Evolutionary conservation across 768 basidiomycete genomes (phyloP).

Genomic region (Solioccasus polychromus): DNA sequence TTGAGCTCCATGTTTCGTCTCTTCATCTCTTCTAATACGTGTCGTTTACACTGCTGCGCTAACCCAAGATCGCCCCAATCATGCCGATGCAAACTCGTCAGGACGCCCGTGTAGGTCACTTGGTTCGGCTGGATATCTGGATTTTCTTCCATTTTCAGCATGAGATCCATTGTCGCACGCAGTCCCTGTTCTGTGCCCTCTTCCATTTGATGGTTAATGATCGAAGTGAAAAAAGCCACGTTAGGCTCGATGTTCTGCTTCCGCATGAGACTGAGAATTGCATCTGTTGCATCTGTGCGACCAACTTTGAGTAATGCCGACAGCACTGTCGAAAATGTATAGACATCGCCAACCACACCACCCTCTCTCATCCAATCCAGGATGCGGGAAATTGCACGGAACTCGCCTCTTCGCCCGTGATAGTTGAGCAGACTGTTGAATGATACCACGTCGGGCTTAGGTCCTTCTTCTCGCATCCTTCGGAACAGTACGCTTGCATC

Average conservation of each 20-base stretch:
- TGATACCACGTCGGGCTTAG: conserved; percentile 67
- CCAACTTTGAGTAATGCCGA: conserved; percentile 70
- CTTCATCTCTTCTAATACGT: conserved; percentile 60
- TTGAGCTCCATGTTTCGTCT: conserved; percentile 51
- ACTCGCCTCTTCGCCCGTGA: conserved; percentile 59
- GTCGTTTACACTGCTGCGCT: conserved; percentile 44
- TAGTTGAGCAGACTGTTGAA: conserved; percentile 80
- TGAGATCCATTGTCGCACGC: conserved; percentile 60
- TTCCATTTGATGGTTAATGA: conserved; percentile 73
- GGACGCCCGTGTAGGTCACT: conserved; percentile 80
- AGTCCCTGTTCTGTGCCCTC: conserved; percentile 53
- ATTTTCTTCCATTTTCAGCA: conserved; percentile 71
- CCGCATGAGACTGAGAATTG: conserved; percentile 71
- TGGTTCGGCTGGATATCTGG: conserved; percentile 57
- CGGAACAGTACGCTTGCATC: conserved; percentile 43
- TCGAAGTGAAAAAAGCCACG: conserved; percentile 71
- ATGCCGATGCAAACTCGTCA: conserved; percentile 68
- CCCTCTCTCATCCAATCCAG: conserved; percentile 55
- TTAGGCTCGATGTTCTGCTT: conserved; percentile 72
- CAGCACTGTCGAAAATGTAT: conserved; percentile 86
- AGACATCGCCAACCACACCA: conserved; percentile 67
- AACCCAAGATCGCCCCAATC: conserved; percentile 44
- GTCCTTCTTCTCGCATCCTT: conserved; percentile 48
- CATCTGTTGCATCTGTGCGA: conserved; percentile 59
- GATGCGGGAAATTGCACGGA: conserved; percentile 54